Conservation (phyloP, 352 stramenopile genomes). For the Thalassiosira ordinaria region DNA sequence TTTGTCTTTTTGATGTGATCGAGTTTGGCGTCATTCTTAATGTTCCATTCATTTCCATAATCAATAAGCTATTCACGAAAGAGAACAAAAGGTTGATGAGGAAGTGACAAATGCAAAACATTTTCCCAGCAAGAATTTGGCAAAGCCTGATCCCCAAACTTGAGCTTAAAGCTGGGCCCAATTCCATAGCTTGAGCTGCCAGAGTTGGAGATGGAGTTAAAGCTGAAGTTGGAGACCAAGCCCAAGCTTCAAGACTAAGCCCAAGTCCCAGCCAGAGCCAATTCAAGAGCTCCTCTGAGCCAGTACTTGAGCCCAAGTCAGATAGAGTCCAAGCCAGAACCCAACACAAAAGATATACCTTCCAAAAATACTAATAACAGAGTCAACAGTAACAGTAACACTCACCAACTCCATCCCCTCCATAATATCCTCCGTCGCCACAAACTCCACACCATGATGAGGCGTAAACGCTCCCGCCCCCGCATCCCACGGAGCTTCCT, state of each 20-base stretch:
- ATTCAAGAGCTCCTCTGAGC: too few relatives aligned
- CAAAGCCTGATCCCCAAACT: not conserved
- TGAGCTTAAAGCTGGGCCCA: too few relatives aligned
- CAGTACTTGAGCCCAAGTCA: too few relatives aligned
- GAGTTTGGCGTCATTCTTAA: constrained; percentile 1
- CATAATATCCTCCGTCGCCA: constrained; percentile 35
- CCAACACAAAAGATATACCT: constrained; percentile 30
- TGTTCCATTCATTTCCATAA: constrained; percentile 35
- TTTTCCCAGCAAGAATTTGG: too few relatives aligned
- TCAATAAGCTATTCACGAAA: constrained; percentile 23
- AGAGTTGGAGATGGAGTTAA: too few relatives aligned
- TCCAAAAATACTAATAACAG: constrained; percentile 20
- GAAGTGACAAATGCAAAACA: too few relatives aligned
- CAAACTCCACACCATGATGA: constrained; percentile 54
- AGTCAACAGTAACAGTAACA: too few relatives aligned
- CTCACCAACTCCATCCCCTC: constrained; percentile 61
- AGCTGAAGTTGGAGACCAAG: too few relatives aligned
- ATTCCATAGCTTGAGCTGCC: too few relatives aligned
- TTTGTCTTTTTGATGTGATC: constrained; percentile 9
- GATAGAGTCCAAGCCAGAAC: constrained; percentile 7
- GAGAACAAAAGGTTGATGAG: not conserved
- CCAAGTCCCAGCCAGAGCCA: too few relatives aligned
- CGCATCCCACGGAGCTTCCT: constrained; percentile 38
- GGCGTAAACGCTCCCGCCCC: constrained; percentile 44
- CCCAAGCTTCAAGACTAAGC: too few relatives aligned